Evolutionary conservation across 441 rosid species (phyloP).

Genomic region (Biscutella laevigata): DNA sequence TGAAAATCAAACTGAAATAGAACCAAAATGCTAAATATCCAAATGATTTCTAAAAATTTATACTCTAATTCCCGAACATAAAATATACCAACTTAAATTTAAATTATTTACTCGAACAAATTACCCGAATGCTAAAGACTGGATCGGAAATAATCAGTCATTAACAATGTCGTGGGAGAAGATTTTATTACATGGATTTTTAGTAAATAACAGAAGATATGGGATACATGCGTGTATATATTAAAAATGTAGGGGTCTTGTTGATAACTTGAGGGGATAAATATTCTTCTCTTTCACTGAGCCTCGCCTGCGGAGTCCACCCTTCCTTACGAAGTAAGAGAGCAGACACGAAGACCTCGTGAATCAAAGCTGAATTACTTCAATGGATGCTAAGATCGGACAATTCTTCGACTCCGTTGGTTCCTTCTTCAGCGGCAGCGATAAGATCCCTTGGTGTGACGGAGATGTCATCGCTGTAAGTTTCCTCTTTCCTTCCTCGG

Average conservation of each 20-base stretch:
- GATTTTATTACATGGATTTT: not conserved
- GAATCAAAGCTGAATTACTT: constrained; percentile 10
- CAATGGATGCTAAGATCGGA: constrained; percentile 30
- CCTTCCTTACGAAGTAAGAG: not conserved
- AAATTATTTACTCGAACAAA: no score
- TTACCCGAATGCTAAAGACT: no score
- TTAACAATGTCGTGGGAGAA: not conserved
- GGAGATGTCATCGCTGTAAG: constrained; percentile 62
- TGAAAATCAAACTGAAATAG: no score
- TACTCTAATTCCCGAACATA: no score
- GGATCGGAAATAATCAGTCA: no score
- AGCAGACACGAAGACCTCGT: not conserved
- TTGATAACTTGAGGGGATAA: not conserved
- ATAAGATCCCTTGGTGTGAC: constrained; percentile 90
- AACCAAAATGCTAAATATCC: no score
- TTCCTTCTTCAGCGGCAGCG: constrained; percentile 67
- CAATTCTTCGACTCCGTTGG: constrained; percentile 60
- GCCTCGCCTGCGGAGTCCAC: constrained; percentile 16
- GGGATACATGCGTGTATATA: not conserved
- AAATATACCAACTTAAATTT: no score
- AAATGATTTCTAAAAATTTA: no score
- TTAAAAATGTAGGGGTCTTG: not conserved
- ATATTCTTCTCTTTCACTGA: not conserved
- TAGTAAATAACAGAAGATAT: not conserved
- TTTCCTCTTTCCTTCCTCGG: not conserved